Conservation (phyloP, 169 alveolate species). For the Eimeria necatrix region DNA sequence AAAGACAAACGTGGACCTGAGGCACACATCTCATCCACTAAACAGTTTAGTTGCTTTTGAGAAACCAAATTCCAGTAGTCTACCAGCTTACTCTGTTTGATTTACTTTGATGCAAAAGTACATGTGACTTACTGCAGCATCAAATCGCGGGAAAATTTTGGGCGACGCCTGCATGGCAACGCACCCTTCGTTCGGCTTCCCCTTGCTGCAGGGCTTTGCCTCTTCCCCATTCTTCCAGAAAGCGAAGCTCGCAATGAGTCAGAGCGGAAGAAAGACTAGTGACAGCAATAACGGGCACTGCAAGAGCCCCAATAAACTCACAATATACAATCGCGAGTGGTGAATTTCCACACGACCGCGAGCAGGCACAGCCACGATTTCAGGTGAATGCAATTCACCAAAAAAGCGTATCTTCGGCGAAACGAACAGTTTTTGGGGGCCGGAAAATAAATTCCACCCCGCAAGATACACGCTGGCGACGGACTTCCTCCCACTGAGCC, state of each 20-base stretch:
- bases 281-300: constrained; percentile 67
- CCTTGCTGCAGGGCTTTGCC: constrained; percentile 8
- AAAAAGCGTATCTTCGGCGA: constrained; percentile 22
- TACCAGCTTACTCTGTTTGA: no score
- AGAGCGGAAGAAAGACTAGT: constrained; percentile 56
- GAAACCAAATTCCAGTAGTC: no score
- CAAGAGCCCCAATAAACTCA: not conserved
- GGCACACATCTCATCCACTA: not conserved
- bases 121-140: no score
- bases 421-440: not conserved
- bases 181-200: constrained; percentile 61
- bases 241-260: constrained; percentile 68
- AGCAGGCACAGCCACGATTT: not conserved
- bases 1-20: constrained; percentile 69
- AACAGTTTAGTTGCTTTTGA: no score
- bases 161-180: not conserved
- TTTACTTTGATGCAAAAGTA: no score
- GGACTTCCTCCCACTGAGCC: constrained; percentile 62
- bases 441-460: constrained; percentile 70
- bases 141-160: no score
- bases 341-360: not conserved
- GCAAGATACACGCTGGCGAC: constrained; percentile 61
- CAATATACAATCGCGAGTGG: not conserved
- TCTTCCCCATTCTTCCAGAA: constrained; percentile 40
- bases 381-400: not conserved